phyloP scores from a whole-genome alignment of 768 basidiomycete species.

The Psilocybe sp. region DNA sequence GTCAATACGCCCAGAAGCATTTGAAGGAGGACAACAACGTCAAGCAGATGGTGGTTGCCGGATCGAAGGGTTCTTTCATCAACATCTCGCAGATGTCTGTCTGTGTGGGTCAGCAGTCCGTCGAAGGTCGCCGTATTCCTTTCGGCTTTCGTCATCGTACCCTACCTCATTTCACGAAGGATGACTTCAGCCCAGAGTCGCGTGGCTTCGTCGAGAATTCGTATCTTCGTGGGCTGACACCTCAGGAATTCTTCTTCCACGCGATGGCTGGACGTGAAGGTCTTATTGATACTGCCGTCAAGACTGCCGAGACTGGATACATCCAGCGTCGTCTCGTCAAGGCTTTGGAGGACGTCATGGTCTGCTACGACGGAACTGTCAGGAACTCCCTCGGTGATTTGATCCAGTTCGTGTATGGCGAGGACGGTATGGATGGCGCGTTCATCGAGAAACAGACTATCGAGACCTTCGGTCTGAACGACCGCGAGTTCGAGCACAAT shows the following conservation, averaged over 20 bases:
- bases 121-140: slow-evolving; percentile 97
- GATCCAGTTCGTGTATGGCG: slow-evolving; percentile 94
- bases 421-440: slow-evolving; percentile 98
- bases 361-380: slow-evolving; percentile 97
- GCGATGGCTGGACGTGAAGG: slow-evolving; percentile 99
- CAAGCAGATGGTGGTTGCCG: slow-evolving; percentile 99
- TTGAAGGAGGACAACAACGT: slow-evolving; percentile 99
- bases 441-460: slow-evolving; percentile 95
- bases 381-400: slow-evolving; percentile 96
- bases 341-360: slow-evolving; percentile 95
- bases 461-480: slow-evolving; percentile 80
- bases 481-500: slow-evolving; percentile 83
- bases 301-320: slow-evolving; percentile 99
- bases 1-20: slow-evolving; percentile 94
- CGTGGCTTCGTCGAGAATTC: slow-evolving; percentile 99
- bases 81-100: slow-evolving; percentile 99
- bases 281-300: slow-evolving; percentile 98
- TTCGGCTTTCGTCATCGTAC: slow-evolving; percentile 98
- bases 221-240: slow-evolving; percentile 92
- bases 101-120: slow-evolving; percentile 97
- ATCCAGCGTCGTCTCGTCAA: slow-evolving; percentile 98
- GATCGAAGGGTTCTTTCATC: slow-evolving; percentile 98
- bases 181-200: slow-evolving; percentile 97
- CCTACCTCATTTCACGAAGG: slow-evolving; percentile 96
- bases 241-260: slow-evolving; percentile 99